phyloP scores from a whole-genome alignment of 768 basidiomycete species.

The Leccinum uliginosum region DNA sequence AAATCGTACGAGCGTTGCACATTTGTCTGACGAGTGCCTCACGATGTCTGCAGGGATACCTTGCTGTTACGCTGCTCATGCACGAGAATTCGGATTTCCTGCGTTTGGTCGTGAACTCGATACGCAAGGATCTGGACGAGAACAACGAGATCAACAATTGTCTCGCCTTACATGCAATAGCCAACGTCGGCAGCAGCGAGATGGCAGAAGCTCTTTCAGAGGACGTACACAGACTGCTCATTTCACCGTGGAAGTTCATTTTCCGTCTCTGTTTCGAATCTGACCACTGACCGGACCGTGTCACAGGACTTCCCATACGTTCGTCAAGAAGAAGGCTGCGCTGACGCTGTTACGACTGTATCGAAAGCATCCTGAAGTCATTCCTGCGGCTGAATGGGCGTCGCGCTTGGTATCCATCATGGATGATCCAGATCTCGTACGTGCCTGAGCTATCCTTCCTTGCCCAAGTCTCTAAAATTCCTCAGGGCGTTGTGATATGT shows the following conservation, averaged over 20 bases:
- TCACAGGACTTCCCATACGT: constrained; percentile 82
- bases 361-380: constrained; percentile 92
- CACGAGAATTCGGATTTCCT: constrained; percentile 98
- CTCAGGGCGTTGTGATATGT: constrained; percentile 88
- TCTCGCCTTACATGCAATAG: constrained; percentile 94
- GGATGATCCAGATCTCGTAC: constrained; percentile 86
- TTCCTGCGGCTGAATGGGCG: constrained; percentile 94
- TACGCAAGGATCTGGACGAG: constrained; percentile 93
- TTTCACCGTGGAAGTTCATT: constrained; percentile 73
- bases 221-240: constrained; percentile 91
- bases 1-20: constrained; percentile 61
- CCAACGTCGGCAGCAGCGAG: constrained; percentile 95
- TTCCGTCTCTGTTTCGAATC: constrained; percentile 1
- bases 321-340: constrained; percentile 99
- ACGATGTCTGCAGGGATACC: constrained; percentile 69
- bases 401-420: constrained; percentile 91
- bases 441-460: constrained; percentile 9
- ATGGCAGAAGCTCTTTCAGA: constrained; percentile 96
- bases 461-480: not conserved
- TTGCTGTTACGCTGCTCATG: constrained; percentile 95
- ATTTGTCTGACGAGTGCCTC: not conserved
- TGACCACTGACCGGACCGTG: constrained; percentile 12
- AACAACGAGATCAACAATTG: constrained; percentile 95
- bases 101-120: constrained; percentile 95
- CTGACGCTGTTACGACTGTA: constrained; percentile 89